Base-by-base conservation (phyloP, 1,284 basidiomycete genomes). In the Ustilago sp. region DNA sequence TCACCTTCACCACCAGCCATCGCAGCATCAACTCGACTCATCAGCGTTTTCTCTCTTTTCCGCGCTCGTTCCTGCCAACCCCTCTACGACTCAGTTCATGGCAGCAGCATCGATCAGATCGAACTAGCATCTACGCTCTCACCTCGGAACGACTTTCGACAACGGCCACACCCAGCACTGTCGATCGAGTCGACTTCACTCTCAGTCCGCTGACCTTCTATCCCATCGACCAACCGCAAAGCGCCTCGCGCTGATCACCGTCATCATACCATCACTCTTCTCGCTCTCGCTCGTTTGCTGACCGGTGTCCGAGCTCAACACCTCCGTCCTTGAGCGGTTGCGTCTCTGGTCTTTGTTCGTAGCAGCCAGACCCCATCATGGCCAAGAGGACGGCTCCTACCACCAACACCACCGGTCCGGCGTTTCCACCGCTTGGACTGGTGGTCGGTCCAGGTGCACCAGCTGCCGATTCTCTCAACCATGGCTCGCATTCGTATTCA, bases 371-470 rank as follows among this genome's bases (percentile, higher is more conserved):
- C 23, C 7, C 34, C 59, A 68, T 35, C 51, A 77, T 77, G 75
- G 67, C 75, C 32, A 77, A 77, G 57, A 59, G 75, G 50, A 70
- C 75, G 19, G 75, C 75, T 19, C 75, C 75, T 8, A 63, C 63
- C 28, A 63, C 70, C 41, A 73, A 66, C 67, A 64, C 69, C 60
- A 63, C 63, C 23, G 75, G 75, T 11, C 75, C 70, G 13, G 75
- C 79, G 1, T 79, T 82, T 45, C 79, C 79, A 15, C 79, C 77
- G 19, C 66, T 82, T 12, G 80, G 80, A 9, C 61, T 80, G 12
- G 75, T 77, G 31, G 80, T 75, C 41, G 79, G 76, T 35, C 63
- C 77, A 31, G 74, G 69, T 41, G 67, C 79, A 2, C 67, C 78
- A 36, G 64, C 66, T 15, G 69, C 66, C 17, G 45, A 32, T 51